A percentile compares a stretch with the other conserved stretches of the same genome.
Conservation (phyloP, 1,139 yeast species). For the Taphrina flavorubra region DNA sequence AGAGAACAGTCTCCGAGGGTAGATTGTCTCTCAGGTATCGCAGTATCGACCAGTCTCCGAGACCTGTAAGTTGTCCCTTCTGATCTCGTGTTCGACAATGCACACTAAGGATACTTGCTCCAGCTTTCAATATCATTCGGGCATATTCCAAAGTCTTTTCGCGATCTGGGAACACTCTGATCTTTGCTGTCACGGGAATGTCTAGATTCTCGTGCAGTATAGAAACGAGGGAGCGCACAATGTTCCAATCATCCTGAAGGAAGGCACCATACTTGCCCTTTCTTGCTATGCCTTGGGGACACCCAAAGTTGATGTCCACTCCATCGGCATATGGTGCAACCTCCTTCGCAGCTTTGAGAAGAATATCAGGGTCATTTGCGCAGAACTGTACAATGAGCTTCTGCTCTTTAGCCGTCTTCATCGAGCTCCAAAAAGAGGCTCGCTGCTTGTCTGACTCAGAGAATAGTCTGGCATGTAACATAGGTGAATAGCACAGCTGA, state of each 20-base stretch:
- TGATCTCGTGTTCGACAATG: conserved; percentile 97
- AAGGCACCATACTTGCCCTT: conserved; percentile 96
- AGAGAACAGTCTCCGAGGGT: conserved; percentile 82
- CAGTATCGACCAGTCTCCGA: conserved; percentile 90
- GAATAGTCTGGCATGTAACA: conserved; percentile 91
- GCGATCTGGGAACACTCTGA: conserved; percentile 83
- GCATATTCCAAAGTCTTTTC: conserved; percentile 88
- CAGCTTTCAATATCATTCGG: conserved; percentile 86
- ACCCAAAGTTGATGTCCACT: conserved; percentile 91
- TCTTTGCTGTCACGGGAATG: conserved; percentile 94
- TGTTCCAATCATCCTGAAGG: conserved; percentile 95
- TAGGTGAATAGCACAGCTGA: conserved; percentile 91
- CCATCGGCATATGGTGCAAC: conserved; percentile 91
- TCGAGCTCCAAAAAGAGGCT: conserved; percentile 70
- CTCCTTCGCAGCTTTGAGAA: conserved; percentile 77
- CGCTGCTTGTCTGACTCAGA: conserved; percentile 85
- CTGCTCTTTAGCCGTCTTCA: conserved; percentile 81
- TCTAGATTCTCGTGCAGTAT: conserved; percentile 70
- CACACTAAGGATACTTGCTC: conserved; percentile 92
- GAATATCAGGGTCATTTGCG: conserved; percentile 88
- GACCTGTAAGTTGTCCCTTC: conserved; percentile 95
- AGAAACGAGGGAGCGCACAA: conserved; percentile 72
- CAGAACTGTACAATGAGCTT: conserved; percentile 94
- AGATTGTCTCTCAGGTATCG: conserved; percentile 76
- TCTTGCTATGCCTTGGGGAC: conserved; percentile 96